phyloP scores from a whole-genome alignment of 176 grass and related monocot species.

The Bromus sterilis region DNA sequence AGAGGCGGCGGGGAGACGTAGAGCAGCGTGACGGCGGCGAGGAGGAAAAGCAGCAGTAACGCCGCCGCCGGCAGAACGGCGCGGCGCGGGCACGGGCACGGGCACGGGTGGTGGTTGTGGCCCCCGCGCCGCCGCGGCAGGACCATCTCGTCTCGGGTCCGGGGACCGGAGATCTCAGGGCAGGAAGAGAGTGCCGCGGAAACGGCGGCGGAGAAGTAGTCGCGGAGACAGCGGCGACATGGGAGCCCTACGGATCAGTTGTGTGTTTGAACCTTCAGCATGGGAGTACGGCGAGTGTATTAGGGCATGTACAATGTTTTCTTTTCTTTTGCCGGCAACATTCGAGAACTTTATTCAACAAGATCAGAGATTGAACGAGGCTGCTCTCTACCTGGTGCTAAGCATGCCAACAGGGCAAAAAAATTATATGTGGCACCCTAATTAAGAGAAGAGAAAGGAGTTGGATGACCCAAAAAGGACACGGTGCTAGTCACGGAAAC shows the following conservation, averaged over 20 bases:
- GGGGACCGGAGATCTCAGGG: constrained; percentile 1
- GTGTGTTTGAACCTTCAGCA: neutral
- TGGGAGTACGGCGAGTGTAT: neutral
- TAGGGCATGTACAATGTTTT: too few species aligned
- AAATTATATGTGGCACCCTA: too few species aligned
- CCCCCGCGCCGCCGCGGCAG: constrained; percentile 42
- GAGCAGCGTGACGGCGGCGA: constrained; percentile 43
- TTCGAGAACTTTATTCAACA: too few species aligned
- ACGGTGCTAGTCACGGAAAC: too few species aligned
- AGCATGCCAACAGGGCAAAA: too few species aligned
- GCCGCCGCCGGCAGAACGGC: constrained; percentile 21
- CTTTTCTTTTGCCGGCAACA: too few species aligned
- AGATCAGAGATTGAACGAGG: too few species aligned
- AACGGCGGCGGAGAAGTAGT: neutral
- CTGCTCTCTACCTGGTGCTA: too few species aligned
- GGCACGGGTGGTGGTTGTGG: constrained; percentile 5
- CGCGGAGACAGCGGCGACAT: constrained; percentile 7
- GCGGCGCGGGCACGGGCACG: constrained; percentile 39
- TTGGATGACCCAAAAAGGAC: too few species aligned
- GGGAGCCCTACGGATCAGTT: neutral
- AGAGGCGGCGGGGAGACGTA: constrained; percentile 57
- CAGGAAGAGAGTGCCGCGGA: neutral
- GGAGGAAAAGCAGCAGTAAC: constrained; percentile 56
- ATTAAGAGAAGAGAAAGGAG: too few species aligned
- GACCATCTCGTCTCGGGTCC: constrained; percentile 45